These are phyloP conservation scores for Cryptosporidium baileyi DNA, from an alignment of 169 alveolate genomes.

Conservation along the genomic window DNA sequence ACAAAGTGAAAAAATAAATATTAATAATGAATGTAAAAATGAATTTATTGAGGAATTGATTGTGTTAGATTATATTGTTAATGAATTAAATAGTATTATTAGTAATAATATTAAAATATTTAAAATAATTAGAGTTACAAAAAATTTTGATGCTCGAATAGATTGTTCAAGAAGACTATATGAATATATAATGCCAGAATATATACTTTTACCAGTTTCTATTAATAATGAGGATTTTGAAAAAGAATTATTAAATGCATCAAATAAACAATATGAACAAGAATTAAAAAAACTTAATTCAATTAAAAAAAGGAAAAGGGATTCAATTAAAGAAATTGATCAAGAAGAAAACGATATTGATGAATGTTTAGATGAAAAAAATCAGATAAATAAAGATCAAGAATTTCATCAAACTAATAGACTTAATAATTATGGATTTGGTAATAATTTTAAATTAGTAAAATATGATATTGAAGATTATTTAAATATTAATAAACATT, in stretches of 20 bases:
- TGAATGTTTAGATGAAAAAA: slow-evolving; percentile 11
- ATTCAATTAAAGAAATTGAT: neutral
- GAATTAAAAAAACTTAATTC: neutral
- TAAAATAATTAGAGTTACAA: slow-evolving; percentile 80
- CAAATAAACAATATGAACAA: neutral
- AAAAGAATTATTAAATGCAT: slow-evolving; percentile 3
- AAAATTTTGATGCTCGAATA: slow-evolving; percentile 83
- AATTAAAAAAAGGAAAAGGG: neutral
- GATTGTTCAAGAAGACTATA: slow-evolving; percentile 83
- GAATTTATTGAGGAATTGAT: slow-evolving; percentile 24
- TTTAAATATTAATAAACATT: neutral
- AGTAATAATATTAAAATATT: slow-evolving; percentile 75
- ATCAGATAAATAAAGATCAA: neutral
- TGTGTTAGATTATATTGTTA: slow-evolving; percentile 27
- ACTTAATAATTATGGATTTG: slow-evolving; percentile 29
- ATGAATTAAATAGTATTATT: neutral
- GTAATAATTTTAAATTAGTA: neutral
- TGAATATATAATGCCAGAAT: slow-evolving; percentile 81
- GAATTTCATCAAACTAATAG: slow-evolving; percentile 19
- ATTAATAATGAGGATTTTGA: neutral
- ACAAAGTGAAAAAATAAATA: neutral
- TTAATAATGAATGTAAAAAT: neutral
- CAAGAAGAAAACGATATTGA: neutral
- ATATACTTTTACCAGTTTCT: slow-evolving; percentile 46
- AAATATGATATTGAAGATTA: neutral